Evolutionary conservation across 148 eudicot genomes (phyloP).

Genomic region (Amaranthus palmeri): DNA sequence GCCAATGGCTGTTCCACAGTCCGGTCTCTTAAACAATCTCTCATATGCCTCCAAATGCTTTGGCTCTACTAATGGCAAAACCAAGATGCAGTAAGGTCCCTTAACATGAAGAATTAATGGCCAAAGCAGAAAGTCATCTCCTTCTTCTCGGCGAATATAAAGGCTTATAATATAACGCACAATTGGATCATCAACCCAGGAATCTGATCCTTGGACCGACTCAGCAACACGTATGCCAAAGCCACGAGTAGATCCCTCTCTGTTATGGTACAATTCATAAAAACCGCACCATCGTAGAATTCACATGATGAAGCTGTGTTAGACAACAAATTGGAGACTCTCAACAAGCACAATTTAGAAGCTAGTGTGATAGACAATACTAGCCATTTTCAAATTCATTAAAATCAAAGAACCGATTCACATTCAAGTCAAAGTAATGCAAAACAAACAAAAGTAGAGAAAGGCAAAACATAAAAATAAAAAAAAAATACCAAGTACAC

Average conservation of each 20-base stretch:
- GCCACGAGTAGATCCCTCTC: constrained; percentile 95
- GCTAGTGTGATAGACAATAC: background rate
- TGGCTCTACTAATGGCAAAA: constrained; percentile 87
- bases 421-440: background rate
- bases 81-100: constrained; percentile 62
- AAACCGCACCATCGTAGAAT: constrained; percentile 9
- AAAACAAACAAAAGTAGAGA: background rate
- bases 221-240: constrained; percentile 71
- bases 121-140: constrained; percentile 57
- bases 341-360: background rate
- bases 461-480: background rate
- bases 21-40: constrained; percentile 55
- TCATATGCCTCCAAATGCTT: constrained; percentile 64
- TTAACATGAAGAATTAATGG: constrained; percentile 76
- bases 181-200: constrained; percentile 98
- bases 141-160: constrained; percentile 47
- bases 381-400: background rate
- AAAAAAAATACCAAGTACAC: background rate
- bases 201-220: constrained; percentile 85
- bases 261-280: constrained; percentile 24
- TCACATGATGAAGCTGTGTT: background rate
- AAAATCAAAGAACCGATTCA: background rate
- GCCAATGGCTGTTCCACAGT: constrained; percentile 82
- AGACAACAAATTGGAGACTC: constrained; percentile 7
- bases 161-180: constrained; percentile 85